These are phyloP conservation scores for Trichoderma asperelloides DNA, from an alignment of 495 filamentous ascomycete species.

Conservation along the genomic window DNA sequence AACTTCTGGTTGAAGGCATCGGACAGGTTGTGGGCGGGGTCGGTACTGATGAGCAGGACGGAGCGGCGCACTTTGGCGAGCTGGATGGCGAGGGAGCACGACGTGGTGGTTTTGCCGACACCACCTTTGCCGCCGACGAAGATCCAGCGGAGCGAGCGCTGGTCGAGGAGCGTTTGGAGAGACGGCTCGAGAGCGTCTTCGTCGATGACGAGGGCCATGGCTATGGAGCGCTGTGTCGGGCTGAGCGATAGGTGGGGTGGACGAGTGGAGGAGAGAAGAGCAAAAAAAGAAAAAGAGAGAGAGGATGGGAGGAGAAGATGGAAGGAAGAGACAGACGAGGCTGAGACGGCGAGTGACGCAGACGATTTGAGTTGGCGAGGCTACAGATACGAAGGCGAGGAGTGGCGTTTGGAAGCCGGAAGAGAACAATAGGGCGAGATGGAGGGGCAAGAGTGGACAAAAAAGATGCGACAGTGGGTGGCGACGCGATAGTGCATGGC, in stretches of 20 bases:
- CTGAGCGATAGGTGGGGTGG: not conserved
- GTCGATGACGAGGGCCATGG: slow-evolving; percentile 56
- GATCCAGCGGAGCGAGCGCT: slow-evolving; percentile 94
- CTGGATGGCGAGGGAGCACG: slow-evolving; percentile 95
- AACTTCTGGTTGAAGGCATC: slow-evolving; percentile 99
- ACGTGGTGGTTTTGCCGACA: slow-evolving; percentile 99
- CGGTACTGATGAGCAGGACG: slow-evolving; percentile 94
- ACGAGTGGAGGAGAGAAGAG: not conserved
- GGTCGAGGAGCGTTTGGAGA: slow-evolving; percentile 88
- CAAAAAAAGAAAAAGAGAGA: not conserved
- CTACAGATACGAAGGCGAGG: not conserved
- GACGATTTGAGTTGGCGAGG: not conserved
- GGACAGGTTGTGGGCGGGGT: slow-evolving; percentile 96
- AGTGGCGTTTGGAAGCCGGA: not conserved
- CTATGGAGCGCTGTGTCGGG: slow-evolving; percentile 40
- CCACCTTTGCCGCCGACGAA: slow-evolving; percentile 98
- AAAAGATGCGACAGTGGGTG: not conserved
- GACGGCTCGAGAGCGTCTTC: slow-evolving; percentile 78
- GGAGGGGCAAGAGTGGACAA: not conserved
- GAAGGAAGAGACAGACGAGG: not conserved
- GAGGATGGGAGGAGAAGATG: not conserved
- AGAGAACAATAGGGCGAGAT: not conserved
- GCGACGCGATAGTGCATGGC: not conserved
- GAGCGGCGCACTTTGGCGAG: slow-evolving; percentile 93
- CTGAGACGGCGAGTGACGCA: not conserved